Evolutionary conservation across 2,329 filamentous ascomycete species (phyloP).

Genomic region (Cordyceps javanica): DNA sequence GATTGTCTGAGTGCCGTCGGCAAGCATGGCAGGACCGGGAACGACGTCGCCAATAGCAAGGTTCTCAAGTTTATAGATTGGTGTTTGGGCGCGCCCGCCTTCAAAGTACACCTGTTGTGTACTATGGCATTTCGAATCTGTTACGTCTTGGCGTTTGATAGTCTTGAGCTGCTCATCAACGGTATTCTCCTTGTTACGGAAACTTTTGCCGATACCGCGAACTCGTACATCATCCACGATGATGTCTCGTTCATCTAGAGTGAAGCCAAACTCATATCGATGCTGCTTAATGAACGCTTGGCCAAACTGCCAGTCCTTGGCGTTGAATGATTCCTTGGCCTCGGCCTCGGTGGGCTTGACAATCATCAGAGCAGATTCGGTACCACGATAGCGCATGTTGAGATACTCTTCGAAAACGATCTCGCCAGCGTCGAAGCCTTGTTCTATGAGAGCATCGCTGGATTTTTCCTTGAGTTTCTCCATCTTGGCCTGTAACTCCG

Average conservation of each 20-base stretch:
- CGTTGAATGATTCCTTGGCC: slow-evolving; percentile 49
- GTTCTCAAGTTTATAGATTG: slow-evolving; percentile 75
- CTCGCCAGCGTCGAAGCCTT: slow-evolving; percentile 70
- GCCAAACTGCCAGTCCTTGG: slow-evolving; percentile 74
- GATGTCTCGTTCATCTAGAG: slow-evolving; percentile 74
- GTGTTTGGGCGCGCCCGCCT: slow-evolving; percentile 68
- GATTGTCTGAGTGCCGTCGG: slow-evolving; percentile 86
- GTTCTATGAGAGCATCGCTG: slow-evolving; percentile 57
- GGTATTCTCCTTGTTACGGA: slow-evolving; percentile 70
- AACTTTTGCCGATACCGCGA: slow-evolving; percentile 83
- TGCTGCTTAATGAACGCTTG: slow-evolving; percentile 82
- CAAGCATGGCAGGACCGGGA: slow-evolving; percentile 76
- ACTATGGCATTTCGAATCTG: slow-evolving; percentile 57
- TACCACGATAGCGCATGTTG: slow-evolving; percentile 88
- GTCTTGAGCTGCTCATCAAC: slow-evolving; percentile 77
- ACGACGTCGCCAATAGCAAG: slow-evolving; percentile 67
- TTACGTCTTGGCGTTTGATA: slow-evolving; percentile 53
- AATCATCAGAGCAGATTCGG: slow-evolving; percentile 87
- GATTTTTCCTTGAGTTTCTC: slow-evolving; percentile 74
- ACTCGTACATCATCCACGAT: slow-evolving; percentile 87
- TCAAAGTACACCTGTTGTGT: slow-evolving; percentile 75
- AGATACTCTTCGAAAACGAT: slow-evolving; percentile 88
- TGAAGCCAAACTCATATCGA: slow-evolving; percentile 90
- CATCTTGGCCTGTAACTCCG: slow-evolving; percentile 67
- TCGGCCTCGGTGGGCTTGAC: slow-evolving; percentile 64